phyloP scores from a whole-genome alignment of 2,329 filamentous ascomycete genomes.

The Raffaelea ambrosiae region DNA sequence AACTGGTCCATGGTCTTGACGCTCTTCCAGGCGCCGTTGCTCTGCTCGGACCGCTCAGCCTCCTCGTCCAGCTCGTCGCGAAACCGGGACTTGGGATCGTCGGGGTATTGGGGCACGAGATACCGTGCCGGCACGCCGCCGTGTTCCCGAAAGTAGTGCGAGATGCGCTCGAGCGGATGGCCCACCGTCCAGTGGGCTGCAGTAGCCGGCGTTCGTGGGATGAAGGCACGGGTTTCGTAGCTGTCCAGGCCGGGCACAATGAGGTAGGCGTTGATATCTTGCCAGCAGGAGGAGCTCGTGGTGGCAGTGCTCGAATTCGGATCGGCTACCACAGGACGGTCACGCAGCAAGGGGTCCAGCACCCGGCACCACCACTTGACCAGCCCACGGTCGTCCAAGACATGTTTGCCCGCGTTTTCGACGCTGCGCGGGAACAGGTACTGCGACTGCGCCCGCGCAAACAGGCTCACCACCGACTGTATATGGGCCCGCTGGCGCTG shows the following conservation, averaged over 20 bases:
- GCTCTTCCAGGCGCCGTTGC: constrained; percentile 68
- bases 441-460: constrained; percentile 84
- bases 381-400: constrained; percentile 80
- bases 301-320: constrained; percentile 15
- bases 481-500: constrained; percentile 55
- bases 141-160: constrained; percentile 51
- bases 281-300: constrained; percentile 26
- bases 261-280: constrained; percentile 62
- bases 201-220: constrained; percentile 47
- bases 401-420: constrained; percentile 77
- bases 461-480: constrained; percentile 75
- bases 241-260: constrained; percentile 79
- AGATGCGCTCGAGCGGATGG: constrained; percentile 58
- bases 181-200: constrained; percentile 56
- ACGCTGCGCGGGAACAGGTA: constrained; percentile 92
- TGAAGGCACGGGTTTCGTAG: constrained; percentile 71
- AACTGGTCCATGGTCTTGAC: constrained; percentile 82
- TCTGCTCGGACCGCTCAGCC: constrained; percentile 50
- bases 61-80: constrained; percentile 84
- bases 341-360: constrained; percentile 61
- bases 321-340: constrained; percentile 21
- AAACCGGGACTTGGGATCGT: constrained; percentile 90
- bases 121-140: constrained; percentile 65
- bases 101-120: constrained; percentile 82
- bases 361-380: constrained; percentile 96